A percentile compares a stretch with the other conserved stretches of the same genome.
phyloP scores from a whole-genome alignment of 2,329 filamentous ascomycete species.

The Trichoderma pleuroti region DNA sequence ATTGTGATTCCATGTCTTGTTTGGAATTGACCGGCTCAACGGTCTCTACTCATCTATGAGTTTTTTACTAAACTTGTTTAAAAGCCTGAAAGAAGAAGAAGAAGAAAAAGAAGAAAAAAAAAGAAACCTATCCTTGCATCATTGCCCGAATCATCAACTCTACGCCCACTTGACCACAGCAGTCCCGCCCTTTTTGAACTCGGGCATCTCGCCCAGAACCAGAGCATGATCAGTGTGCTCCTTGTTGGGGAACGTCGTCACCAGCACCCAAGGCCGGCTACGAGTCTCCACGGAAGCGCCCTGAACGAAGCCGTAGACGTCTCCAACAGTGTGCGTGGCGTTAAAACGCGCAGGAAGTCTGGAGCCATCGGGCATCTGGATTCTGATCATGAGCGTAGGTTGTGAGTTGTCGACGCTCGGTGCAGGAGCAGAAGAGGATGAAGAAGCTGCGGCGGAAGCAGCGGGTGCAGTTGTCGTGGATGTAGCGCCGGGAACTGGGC shows the following conservation, averaged over 20 bases:
- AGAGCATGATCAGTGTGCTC: constrained; percentile 66
- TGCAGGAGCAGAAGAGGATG: constrained; percentile 30
- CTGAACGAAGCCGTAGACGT: constrained; percentile 72
- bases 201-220: constrained; percentile 56
- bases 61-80: not conserved
- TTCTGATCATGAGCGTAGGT: constrained; percentile 67
- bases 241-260: constrained; percentile 80
- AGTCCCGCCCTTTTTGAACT: constrained; percentile 64
- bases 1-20: not conserved
- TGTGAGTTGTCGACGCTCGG: constrained; percentile 58
- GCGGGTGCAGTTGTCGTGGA: constrained; percentile 23
- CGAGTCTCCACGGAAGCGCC: constrained; percentile 57
- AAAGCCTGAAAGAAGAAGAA: not conserved
- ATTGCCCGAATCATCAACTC: not conserved
- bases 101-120: not conserved
- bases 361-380: constrained; percentile 75
- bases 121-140: not conserved
- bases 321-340: constrained; percentile 70
- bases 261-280: constrained; percentile 66
- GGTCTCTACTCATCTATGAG: constrained; percentile 17
- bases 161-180: constrained; percentile 60
- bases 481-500: constrained; percentile 64
- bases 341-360: constrained; percentile 79
- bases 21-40: not conserved
- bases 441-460: constrained; percentile 38